These are phyloP conservation scores for Mrakia hoshinonis DNA, from an alignment of 768 basidiomycete species.

Conservation along the genomic window DNA sequence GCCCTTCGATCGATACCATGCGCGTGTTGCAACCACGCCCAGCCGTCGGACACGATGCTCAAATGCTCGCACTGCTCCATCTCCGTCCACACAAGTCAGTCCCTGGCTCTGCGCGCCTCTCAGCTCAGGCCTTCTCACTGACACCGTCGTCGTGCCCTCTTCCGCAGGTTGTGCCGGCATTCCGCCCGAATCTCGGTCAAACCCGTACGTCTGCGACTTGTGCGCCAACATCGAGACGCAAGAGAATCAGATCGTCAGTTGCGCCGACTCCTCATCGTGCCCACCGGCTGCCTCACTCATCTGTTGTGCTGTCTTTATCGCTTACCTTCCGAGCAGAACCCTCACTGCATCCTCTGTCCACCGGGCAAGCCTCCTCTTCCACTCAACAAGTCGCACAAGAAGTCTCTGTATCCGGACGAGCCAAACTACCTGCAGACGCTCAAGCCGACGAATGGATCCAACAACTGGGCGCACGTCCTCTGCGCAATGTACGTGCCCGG, in stretches of 20 bases:
- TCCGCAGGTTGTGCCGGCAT: conserved; percentile 3
- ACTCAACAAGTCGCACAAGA: conserved; percentile 13
- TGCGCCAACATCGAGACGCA: conserved; percentile 17
- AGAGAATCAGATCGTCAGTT: not conserved
- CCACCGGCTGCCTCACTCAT: not conserved
- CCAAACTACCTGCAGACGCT: conserved; percentile 20
- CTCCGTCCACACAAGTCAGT: conserved; percentile 7
- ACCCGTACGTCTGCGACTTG: conserved; percentile 4
- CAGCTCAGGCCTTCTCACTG: not conserved
- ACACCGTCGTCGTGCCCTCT: not conserved
- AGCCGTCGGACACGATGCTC: conserved; percentile 2
- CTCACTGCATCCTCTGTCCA: conserved; percentile 22
- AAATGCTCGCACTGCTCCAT: conserved; percentile 9
- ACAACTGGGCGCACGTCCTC: conserved; percentile 20
- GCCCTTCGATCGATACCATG: conserved; percentile 1
- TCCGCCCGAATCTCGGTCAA: not conserved
- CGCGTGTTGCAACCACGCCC: conserved; percentile 12
- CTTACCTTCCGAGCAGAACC: not conserved
- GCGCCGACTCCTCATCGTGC: not conserved
- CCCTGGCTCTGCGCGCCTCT: not conserved
- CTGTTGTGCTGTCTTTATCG: not conserved
- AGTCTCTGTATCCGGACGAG: conserved; percentile 13
- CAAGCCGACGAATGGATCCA: conserved; percentile 15
- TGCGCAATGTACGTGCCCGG: conserved; percentile 19
- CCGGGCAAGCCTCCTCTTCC: conserved; percentile 1